phyloP scores from a whole-genome alignment of 2,329 filamentous ascomycete species.

The Byssochlamys sp. region DNA sequence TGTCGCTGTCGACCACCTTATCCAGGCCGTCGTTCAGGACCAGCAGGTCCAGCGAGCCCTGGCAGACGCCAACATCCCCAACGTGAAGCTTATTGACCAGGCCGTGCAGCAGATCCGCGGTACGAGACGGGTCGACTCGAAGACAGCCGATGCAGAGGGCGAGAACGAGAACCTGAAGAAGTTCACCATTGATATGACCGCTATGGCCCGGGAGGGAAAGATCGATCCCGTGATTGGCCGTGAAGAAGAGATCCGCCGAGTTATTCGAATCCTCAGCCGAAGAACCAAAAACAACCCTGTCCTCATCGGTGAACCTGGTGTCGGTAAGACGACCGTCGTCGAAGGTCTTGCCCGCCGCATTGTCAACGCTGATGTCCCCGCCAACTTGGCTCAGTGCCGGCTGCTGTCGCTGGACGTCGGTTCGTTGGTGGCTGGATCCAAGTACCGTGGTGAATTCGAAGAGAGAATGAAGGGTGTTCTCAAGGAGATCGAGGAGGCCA shows the following conservation, averaged over 20 bases:
- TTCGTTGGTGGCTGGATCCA: conserved; percentile 89
- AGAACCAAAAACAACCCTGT: conserved; percentile 98
- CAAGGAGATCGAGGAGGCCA: conserved; percentile 89
- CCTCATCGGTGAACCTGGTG: conserved; percentile 92
- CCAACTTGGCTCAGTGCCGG: conserved; percentile 87
- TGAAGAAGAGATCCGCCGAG: conserved; percentile 88
- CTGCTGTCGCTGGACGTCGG: conserved; percentile 92
- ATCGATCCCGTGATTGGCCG: conserved; percentile 94
- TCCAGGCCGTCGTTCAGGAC: conserved; percentile 75
- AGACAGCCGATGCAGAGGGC: conserved; percentile 81
- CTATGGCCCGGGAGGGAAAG: conserved; percentile 91
- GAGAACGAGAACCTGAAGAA: conserved; percentile 95
- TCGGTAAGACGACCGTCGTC: conserved; percentile 95
- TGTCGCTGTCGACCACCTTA: conserved; percentile 90
- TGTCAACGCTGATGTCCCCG: conserved; percentile 90
- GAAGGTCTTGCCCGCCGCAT: conserved; percentile 92
- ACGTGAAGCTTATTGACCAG: conserved; percentile 77
- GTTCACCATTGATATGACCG: conserved; percentile 97
- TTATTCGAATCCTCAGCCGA: conserved; percentile 81
- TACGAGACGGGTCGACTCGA: conserved; percentile 86
- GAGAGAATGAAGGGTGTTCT: conserved; percentile 98
- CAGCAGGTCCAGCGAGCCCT: conserved; percentile 60
- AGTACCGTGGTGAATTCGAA: conserved; percentile 96
- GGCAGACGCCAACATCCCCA: conserved; percentile 81
- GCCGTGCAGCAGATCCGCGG: conserved; percentile 88